phyloP scores from a whole-genome alignment of 164 flowering plant genomes.

The Stephania japonica region DNA sequence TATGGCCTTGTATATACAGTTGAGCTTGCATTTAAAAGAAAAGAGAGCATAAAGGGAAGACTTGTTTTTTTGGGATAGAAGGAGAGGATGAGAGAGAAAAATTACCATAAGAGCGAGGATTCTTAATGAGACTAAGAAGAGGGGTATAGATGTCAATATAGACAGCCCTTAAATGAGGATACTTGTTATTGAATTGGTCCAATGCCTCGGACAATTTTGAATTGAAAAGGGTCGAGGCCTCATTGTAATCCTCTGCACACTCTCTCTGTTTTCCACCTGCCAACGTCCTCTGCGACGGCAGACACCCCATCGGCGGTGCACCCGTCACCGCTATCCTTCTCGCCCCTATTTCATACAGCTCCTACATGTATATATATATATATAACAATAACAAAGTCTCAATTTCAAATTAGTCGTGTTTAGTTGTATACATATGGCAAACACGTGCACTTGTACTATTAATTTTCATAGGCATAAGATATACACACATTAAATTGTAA shows the following conservation, averaged over 20 bases:
- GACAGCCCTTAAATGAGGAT: constrained; percentile 3
- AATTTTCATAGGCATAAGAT: too few relatives aligned
- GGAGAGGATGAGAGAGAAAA: not conserved
- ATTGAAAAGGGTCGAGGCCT: constrained; percentile 28
- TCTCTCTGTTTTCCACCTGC: constrained; percentile 30
- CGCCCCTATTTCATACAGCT: constrained; percentile 29
- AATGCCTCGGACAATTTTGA: constrained; percentile 19
- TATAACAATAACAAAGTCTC: too few relatives aligned
- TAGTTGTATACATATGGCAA: too few relatives aligned
- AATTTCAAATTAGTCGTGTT: too few relatives aligned
- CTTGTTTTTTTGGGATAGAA: too few relatives aligned
- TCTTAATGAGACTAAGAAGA: constrained; percentile 28
- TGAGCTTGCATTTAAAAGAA: too few relatives aligned
- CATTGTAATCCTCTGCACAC: constrained; percentile 23
- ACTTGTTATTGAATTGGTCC: constrained; percentile 3
- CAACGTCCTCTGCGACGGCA: constrained; percentile 38
- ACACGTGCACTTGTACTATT: too few relatives aligned
- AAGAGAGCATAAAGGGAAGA: too few relatives aligned
- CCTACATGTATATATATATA: constrained; percentile 15
- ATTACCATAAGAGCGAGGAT: constrained; percentile 26
- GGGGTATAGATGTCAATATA: constrained; percentile 31
- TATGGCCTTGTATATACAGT: too few relatives aligned
- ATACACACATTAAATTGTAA: too few relatives aligned
- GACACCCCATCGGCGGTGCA: constrained; percentile 35
- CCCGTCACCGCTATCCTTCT: constrained; percentile 30